Conservation (phyloP, 176 grass and related monocot genomes). For the Aegilops tauschii region DNA sequence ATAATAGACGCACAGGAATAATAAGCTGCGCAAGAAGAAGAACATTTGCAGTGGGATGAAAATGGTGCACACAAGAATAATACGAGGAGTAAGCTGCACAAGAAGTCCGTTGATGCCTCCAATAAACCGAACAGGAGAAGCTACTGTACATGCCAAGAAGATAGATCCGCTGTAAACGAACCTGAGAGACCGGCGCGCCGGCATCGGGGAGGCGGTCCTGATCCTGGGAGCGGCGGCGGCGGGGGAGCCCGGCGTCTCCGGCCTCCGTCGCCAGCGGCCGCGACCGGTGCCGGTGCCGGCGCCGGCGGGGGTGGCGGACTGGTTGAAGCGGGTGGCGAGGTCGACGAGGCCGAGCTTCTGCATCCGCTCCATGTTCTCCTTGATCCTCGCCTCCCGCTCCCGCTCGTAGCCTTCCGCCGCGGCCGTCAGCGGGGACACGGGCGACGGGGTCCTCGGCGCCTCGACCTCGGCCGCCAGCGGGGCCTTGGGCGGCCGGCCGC, state of each 20-base stretch:
- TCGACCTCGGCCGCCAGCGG: background rate
- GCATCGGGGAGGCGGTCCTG: background rate
- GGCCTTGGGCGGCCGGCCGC: constrained; percentile 6
- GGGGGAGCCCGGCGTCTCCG: constrained; percentile 14
- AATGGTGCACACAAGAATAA: background rate
- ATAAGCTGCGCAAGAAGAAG: background rate
- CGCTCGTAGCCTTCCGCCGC: constrained; percentile 44
- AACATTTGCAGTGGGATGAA: background rate
- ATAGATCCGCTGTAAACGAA: background rate
- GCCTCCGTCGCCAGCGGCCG: background rate
- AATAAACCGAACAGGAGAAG: background rate
- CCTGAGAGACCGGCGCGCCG: constrained; percentile 57
- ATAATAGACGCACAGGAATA: background rate
- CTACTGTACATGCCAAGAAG: background rate
- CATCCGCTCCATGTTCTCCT: constrained; percentile 81
- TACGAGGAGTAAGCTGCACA: background rate
- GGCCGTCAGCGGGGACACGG: background rate
- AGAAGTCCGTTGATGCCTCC: background rate
- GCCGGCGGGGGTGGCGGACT: background rate
- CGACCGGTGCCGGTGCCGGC: background rate
- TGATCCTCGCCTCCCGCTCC: constrained; percentile 60
- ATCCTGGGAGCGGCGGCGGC: background rate
- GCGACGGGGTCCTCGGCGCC: constrained; percentile 12
- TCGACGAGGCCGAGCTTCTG: constrained; percentile 54
- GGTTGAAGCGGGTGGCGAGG: constrained; percentile 46